Base-by-base conservation (phyloP, 2,329 filamentous ascomycete genomes). In the Colletotrichum eleusines region DNA sequence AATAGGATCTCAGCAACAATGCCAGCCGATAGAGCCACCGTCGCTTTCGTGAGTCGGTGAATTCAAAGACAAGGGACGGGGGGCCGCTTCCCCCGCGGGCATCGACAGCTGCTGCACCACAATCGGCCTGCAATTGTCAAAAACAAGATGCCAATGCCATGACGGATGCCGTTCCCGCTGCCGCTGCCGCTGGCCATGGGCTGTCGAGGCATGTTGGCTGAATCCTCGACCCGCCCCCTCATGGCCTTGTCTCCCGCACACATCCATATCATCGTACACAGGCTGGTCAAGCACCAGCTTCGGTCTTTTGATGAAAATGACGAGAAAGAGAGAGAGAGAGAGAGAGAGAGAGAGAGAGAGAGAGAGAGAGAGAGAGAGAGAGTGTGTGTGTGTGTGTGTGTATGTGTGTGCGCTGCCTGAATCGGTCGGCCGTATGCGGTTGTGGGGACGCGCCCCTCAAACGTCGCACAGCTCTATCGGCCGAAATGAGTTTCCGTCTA, bases 381-480 rank as follows among this genome's bases (percentile, higher is more conserved):
- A 9, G 40, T 60, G 40, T 44, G 40, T 44, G 23, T 38, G 14
- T 18, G 8, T n/a, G 20, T 42, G 23, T 31, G 14, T 18, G 20
- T 12, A 9, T 3, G 20, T 53, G 42, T 44, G 42, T 44, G 6
- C 18, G 31, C 23, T 68, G 58, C 46, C 38, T 63, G 51, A 53
- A 68, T 64, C 64, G 69, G 69, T 64, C 64, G 69, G 69, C 69
- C 64, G 64, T 68, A 69, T 58, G 69, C 33, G 28, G 28, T 40
- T 68, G 58, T 35, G 69, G 67, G 38, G 53, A 58, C 58, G 68
- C 35, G 46, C 58, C 18, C 38, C 69, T 63, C 69, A 59, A 63
- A 63, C 58, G 64, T 55, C 38, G 58, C 64, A 68, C 68, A 48
- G 51, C 44, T 71, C 69, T 71, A 68, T 71, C 69, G 69, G 69